Evolutionary conservation across 2,329 filamentous ascomycete genomes (phyloP), one percentile per base, ranked within the genome.

Genomic region (Xylariaceae sp.): DNA sequence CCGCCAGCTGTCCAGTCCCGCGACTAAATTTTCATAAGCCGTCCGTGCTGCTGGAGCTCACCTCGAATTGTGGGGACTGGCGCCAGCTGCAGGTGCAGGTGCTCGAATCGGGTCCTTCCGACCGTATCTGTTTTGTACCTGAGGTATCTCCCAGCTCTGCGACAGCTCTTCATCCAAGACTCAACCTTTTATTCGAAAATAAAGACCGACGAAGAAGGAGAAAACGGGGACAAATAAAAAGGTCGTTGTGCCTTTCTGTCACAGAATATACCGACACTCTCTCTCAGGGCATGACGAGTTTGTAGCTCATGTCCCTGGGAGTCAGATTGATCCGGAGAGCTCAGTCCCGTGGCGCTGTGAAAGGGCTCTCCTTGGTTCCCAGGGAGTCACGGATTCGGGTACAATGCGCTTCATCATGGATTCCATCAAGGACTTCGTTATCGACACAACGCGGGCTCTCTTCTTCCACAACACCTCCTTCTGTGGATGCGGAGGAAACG

Each of bases 291-390:
- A 72, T 72, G 69, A 59, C 58, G 56, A 58, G 57, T 52, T 61
- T 59, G 64, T 70, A 73, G 67, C 69, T 64, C 63, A 72, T 73
- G 71, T 71, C 69, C 69, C 67, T 69, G 65, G 70, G 67, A 62
- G 56, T 71, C 65, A 65, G 61, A 53, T 66, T 60, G 53, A 59
- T 68, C 67, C 69, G 69, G 68, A 68, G 69, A 65, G 69, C 68
- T 63, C 68, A 58, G 60, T 52, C 61, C 65, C 53, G 63, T 54
- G 35, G 48, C 49, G 59, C 60, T 60, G 56, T 61, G 56, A 61
- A 62, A 58, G 62, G 62, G 66, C 65, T 70, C 67, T 70, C 66
- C 65, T 61, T 64, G 57, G 62, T 67, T 66, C 65, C 64, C 64
- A 70, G 65, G 69, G 65, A 63, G 63, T 58, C 60, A 53, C 56